Percentiles rank a stretch among this genome's conserved stretches.
These are phyloP conservation scores for Epichloe glyceriae DNA, from an alignment of 2,329 filamentous ascomycete genomes.

Conservation along the genomic window DNA sequence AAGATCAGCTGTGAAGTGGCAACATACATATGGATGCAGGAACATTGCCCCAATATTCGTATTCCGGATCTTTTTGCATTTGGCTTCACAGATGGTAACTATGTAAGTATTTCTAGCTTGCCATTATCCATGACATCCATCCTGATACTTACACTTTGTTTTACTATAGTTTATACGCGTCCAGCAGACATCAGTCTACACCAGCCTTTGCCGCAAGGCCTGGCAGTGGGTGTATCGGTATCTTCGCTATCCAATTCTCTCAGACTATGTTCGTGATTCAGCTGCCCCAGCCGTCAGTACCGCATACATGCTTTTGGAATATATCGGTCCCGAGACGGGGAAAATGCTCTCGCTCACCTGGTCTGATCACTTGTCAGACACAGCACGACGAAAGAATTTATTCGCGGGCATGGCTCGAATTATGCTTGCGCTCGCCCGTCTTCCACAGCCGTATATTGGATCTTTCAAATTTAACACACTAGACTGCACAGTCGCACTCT, in stretches of 20 bases:
- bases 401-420: slow-evolving; percentile 11
- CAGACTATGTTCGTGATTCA: slow-evolving; percentile 7
- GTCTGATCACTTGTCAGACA: slow-evolving; percentile 7
- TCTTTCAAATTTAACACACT: slow-evolving; percentile 10
- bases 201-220: too few species aligned
- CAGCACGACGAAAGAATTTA: slow-evolving; percentile 5
- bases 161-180: too few species aligned
- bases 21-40: slow-evolving; percentile 11
- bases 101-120: slow-evolving; percentile 7
- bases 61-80: slow-evolving; percentile 14
- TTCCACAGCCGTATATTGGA: slow-evolving; percentile 11
- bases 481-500: slow-evolving; percentile 17
- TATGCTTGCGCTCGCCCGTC: slow-evolving; percentile 10
- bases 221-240: too few species aligned
- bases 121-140: too few species aligned
- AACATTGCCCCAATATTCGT: slow-evolving; percentile 9
- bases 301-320: slow-evolving; percentile 13
- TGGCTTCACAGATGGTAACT: slow-evolving; percentile 7
- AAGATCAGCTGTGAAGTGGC: slow-evolving; percentile 21
- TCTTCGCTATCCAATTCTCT: slow-evolving; percentile 1
- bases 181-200: too few species aligned
- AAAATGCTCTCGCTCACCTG: slow-evolving; percentile 12
- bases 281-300: slow-evolving; percentile 3
- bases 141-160: too few species aligned
- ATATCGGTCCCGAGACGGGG: slow-evolving; percentile 11